These are phyloP conservation scores for Penicillium sp. DNA, from an alignment of 2,329 filamentous ascomycete genomes.

Conservation along the genomic window DNA sequence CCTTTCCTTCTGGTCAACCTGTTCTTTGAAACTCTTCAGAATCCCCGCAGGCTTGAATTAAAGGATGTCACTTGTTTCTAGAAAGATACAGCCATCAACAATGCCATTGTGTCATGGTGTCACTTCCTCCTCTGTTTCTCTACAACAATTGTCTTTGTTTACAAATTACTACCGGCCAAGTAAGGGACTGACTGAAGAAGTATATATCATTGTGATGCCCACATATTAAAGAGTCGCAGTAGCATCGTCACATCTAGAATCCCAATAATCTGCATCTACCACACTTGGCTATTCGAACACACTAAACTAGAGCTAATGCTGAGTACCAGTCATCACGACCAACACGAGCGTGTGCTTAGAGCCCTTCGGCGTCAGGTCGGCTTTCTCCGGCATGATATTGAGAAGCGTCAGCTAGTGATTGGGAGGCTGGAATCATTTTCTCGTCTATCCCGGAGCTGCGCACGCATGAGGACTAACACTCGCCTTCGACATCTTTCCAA, in stretches of 20 bases:
- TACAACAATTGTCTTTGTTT: no score
- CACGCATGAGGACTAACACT: neutral
- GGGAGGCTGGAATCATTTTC: neutral
- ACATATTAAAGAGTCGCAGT: no score
- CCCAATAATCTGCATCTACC: neutral
- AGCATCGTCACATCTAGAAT: no score
- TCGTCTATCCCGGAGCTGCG: neutral
- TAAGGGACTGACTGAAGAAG: no score
- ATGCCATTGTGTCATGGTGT: neutral
- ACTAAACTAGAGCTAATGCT: neutral
- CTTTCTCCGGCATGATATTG: neutral
- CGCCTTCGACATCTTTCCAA: neutral
- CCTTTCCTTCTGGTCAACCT: no score
- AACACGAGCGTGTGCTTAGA: neutral
- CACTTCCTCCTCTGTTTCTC: no score
- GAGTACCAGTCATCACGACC: neutral
- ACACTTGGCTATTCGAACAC: neutral
- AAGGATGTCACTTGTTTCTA: neutral
- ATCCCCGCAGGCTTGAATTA: no score
- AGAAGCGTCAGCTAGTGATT: neutral
- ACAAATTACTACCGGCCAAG: no score
- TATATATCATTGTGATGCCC: no score
- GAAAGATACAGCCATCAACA: neutral
- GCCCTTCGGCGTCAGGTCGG: neutral
- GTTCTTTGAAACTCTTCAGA: neutral